These are phyloP conservation scores for Phytophthora multivora DNA, from an alignment of 352 stramenopile genomes.

Conservation along the genomic window DNA sequence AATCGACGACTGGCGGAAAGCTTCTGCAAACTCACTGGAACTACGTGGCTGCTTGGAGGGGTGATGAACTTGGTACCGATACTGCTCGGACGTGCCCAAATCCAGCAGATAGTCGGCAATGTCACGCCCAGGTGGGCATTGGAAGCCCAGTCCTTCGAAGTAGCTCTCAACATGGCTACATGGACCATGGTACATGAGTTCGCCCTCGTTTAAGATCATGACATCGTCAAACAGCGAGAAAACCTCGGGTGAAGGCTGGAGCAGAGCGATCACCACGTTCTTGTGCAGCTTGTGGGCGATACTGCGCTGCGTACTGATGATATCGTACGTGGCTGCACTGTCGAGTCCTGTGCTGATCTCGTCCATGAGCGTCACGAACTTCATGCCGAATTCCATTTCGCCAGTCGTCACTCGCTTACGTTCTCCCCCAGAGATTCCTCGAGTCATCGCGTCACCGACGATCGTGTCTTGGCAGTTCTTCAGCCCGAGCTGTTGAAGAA, in stretches of 20 bases:
- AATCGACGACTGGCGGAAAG: conserved; percentile 12
- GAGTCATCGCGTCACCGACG: conserved; percentile 50
- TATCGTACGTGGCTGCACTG: conserved; percentile 61
- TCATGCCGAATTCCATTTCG: conserved; percentile 74
- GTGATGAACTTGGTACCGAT: conserved; percentile 7
- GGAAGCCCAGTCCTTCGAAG: conserved; percentile 43
- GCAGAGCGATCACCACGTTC: conserved; percentile 65
- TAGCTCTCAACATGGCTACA: conserved; percentile 9
- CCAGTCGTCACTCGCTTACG: conserved; percentile 49
- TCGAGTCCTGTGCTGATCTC: conserved; percentile 93
- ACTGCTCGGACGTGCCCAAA: conserved; percentile 32
- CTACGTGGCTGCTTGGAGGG: conserved; percentile 7
- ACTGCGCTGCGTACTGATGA: conserved; percentile 33
- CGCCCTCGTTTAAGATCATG: conserved; percentile 57
- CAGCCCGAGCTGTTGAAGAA: conserved; percentile 33
- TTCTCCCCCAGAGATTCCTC: conserved; percentile 78
- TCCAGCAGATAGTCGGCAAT: conserved; percentile 40
- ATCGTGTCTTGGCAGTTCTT: conserved; percentile 23
- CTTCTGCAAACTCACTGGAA: conserved; percentile 38
- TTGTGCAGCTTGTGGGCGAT: conserved; percentile 32
- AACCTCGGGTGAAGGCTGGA: conserved; percentile 90
- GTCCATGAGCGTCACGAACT: conserved; percentile 83
- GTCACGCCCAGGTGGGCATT: conserved; percentile 29
- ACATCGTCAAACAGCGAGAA: conserved; percentile 81
- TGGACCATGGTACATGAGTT: conserved; percentile 18